A percentile compares a stretch with the other conserved stretches of the same genome.
Conservation (phyloP, 805 yeast species). For the Metschnikowia lachancei region DNA sequence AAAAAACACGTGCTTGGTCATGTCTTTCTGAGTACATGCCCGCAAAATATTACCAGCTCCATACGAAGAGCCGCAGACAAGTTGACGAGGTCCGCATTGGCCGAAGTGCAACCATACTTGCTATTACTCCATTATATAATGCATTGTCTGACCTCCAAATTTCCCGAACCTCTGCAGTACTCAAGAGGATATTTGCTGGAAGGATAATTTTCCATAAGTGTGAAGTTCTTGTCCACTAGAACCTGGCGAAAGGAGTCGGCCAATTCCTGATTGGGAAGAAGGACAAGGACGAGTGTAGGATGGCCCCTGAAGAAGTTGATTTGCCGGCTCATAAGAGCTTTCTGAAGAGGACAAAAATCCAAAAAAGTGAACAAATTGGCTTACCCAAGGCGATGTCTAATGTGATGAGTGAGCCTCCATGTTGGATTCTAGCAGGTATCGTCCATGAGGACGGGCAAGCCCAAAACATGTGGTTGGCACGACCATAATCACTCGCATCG, state of each 20-base stretch:
- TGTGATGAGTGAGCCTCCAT: too few relatives aligned
- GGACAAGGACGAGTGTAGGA: conserved; percentile 58
- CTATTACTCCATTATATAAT: conserved; percentile 57
- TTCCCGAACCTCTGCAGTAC: conserved; percentile 85
- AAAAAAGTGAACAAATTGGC: too few relatives aligned
- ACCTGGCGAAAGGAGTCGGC: conserved; percentile 57
- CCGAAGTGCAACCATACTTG: conserved; percentile 33
- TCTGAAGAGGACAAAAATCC: too few relatives aligned
- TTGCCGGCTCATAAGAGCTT: conserved; percentile 5
- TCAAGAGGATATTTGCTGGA: conserved; percentile 70
- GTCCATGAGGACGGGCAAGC: too few relatives aligned
- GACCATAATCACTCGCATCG: too few relatives aligned
- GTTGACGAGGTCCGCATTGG: conserved; percentile 58
- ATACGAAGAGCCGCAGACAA: conserved; percentile 85
- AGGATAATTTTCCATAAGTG: conserved; percentile 42
- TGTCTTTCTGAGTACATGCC: conserved; percentile 55
- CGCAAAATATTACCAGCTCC: conserved; percentile 69
- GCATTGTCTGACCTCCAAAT: conserved; percentile 56
- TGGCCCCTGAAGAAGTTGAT: conserved; percentile 84
- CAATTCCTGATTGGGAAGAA: conserved; percentile 61
- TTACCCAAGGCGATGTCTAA: too few relatives aligned
- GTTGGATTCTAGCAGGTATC: too few relatives aligned
- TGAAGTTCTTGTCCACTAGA: conserved; percentile 40
- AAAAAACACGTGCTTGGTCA: conserved; percentile 73
- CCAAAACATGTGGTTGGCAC: too few relatives aligned